Base-by-base conservation (phyloP, 352 stramenopile species). In the Pythium grandisporangium region DNA sequence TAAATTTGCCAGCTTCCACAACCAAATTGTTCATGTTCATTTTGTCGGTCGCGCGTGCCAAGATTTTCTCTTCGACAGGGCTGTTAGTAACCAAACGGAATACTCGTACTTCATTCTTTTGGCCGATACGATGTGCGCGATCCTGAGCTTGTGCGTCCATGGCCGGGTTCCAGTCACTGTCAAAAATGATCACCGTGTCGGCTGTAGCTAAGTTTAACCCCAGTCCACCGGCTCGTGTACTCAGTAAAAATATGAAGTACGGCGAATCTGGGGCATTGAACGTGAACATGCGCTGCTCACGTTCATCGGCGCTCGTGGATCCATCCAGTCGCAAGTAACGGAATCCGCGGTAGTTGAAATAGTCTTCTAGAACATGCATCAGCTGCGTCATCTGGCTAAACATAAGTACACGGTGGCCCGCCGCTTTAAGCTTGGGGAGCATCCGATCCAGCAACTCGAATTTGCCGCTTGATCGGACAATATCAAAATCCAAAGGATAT, bases 141-240 rank as follows among this genome's bases (percentile, higher is more conserved):
- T 95, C 89, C 51, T 95, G 83, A 3, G 89, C 89, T 37, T 97
- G 89, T 5, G 86, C 84, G 46, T 97, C 89, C 76, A 95, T 94
- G 29, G 96, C 89, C n/a, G 97, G 96, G 63, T 99, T 99, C 96
- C 96, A 99, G 59, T 99, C 96, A 51, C 82, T 97, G 56, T 99
- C 97, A 53, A 98, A 99, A 60, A 99, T 98, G 32, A 99, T 96
- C 6, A 99, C 95, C 5, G 95, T 99, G 55, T 99, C 96, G 21
- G 97, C 97, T 17, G 95, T 95, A 23, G 93, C 95, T 20, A 99
- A 80, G 62, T 99, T 99, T 17, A 99, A 56, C 19, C 96, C 96
- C 21, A 99, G 68, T 19, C 96, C 97, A 53, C 96, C 97, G 20
- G 96, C 96, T 6, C 96, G 77, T 16, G 97, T 99, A 58, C 81